Evolutionary conservation across 2,329 filamentous ascomycete species (phyloP).

Genomic region (Tolypocladium ovalisporum): DNA sequence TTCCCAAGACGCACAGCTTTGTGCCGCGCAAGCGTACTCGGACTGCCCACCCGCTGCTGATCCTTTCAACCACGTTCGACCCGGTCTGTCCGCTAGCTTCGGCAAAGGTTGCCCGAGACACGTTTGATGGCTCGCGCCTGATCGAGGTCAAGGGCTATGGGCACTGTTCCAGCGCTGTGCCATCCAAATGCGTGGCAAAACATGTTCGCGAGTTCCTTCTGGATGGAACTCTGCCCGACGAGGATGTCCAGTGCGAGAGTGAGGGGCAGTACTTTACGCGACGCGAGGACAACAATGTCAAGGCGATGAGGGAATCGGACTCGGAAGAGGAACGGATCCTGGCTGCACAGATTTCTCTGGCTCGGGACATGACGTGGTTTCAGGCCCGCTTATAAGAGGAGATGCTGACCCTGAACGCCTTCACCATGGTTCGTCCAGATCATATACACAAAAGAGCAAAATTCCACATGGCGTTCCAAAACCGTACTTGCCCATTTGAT

Average conservation of each 20-base stretch:
- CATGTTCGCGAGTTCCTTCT: slow-evolving; percentile 24
- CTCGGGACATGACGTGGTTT: neutral
- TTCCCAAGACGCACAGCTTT: slow-evolving; percentile 17
- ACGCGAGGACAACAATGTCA: slow-evolving; percentile 8
- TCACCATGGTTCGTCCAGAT: neutral
- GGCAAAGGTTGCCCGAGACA: slow-evolving; percentile 21
- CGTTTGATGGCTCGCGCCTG: slow-evolving; percentile 25
- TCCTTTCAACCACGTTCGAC: slow-evolving; percentile 20
- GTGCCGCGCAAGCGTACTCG: slow-evolving; percentile 18
- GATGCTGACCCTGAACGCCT: neutral
- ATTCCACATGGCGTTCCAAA: too few relatives aligned
- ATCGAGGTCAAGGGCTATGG: slow-evolving; percentile 31
- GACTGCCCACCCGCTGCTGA: slow-evolving; percentile 18
- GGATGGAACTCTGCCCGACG: slow-evolving; percentile 24
- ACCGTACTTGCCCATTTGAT: too few relatives aligned
- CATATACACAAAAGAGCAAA: too few relatives aligned
- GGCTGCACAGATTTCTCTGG: slow-evolving; percentile 4
- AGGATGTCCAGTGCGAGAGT: slow-evolving; percentile 23
- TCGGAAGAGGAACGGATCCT: slow-evolving; percentile 4
- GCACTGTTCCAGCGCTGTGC: slow-evolving; percentile 26
- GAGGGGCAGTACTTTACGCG: slow-evolving; percentile 27
- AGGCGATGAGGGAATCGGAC: neutral
- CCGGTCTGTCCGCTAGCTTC: slow-evolving; percentile 41
- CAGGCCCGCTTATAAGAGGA: neutral
- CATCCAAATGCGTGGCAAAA: slow-evolving; percentile 23